phyloP scores from a whole-genome alignment of 192 early-diverging fungal species.

The Podochytrium sp. region DNA sequence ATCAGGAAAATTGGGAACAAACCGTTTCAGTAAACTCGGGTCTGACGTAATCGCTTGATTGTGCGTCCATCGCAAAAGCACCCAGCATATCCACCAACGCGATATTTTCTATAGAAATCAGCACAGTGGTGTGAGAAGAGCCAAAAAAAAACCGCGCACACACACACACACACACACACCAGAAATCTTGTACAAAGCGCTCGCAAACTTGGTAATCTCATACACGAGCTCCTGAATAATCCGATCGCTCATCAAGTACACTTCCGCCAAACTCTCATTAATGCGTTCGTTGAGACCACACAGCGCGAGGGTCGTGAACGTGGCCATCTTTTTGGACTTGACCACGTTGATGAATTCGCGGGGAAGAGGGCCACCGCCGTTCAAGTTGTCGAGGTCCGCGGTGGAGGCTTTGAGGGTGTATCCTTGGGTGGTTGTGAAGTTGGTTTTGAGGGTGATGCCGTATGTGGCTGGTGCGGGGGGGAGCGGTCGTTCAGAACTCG shows the following conservation, averaged over 20 bases:
- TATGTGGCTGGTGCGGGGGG: slow-evolving; percentile 47
- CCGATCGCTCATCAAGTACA: slow-evolving; percentile 50
- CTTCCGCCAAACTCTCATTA: slow-evolving; percentile 79
- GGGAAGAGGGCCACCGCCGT: slow-evolving; percentile 54
- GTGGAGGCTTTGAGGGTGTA: slow-evolving; percentile 58
- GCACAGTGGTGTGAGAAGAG: too few species aligned
- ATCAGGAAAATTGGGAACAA: not conserved
- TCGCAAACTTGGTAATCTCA: slow-evolving; percentile 62
- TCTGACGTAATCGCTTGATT: slow-evolving; percentile 41
- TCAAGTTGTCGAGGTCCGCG: slow-evolving; percentile 40
- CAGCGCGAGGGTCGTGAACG: slow-evolving; percentile 81
- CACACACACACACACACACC: slow-evolving; percentile 39
- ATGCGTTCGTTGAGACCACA: slow-evolving; percentile 82
- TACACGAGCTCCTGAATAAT: slow-evolving; percentile 54
- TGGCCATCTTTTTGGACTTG: slow-evolving; percentile 61
- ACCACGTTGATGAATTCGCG: slow-evolving; percentile 75
- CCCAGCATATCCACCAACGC: slow-evolving; percentile 78
- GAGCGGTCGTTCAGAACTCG: too few species aligned
- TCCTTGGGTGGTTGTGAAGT: slow-evolving; percentile 63
- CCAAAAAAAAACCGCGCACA: not conserved
- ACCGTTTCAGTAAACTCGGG: slow-evolving; percentile 79
- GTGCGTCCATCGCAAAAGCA: slow-evolving; percentile 65
- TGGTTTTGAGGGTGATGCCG: slow-evolving; percentile 66
- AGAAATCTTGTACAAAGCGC: slow-evolving; percentile 70
- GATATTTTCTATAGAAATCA: slow-evolving; percentile 52